Percentiles rank a stretch among this genome's conserved stretches.
These are phyloP conservation scores for Hortaea sp. DNA, from an alignment of 2,329 filamentous ascomycete genomes.

Conservation along the genomic window DNA sequence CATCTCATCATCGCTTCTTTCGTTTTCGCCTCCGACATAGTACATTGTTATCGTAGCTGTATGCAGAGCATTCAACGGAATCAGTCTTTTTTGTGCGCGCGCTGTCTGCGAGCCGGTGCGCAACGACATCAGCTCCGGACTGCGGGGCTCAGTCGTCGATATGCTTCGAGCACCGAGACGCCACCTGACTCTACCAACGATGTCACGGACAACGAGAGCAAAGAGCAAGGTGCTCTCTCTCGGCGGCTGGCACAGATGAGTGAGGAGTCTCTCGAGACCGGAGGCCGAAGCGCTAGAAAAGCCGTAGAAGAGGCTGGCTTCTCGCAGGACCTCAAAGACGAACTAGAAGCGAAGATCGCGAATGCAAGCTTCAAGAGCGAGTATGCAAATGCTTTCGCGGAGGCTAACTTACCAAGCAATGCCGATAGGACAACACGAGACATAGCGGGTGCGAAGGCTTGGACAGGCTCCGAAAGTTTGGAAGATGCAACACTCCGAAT, in stretches of 20 bases:
- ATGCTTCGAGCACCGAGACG: conserved; percentile 10
- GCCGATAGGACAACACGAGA: conserved; percentile 59
- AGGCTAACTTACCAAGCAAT: conserved; percentile 45
- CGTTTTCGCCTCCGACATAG: too few species aligned
- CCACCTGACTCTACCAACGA: conserved; percentile 8
- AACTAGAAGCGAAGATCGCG: conserved; percentile 50
- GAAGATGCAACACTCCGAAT: conserved; percentile 75
- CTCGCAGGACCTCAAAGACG: conserved; percentile 48
- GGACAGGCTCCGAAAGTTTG: conserved; percentile 66
- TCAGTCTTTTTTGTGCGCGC: conserved; percentile 25
- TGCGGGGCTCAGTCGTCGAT: conserved; percentile 5
- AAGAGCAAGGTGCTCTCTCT: conserved; percentile 47
- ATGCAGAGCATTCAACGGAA: conserved; percentile 8
- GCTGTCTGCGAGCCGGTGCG: conserved; percentile 29
- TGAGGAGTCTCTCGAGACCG: conserved; percentile 47
- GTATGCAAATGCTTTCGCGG: conserved; percentile 43
- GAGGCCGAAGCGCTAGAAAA: conserved; percentile 44
- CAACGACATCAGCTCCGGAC: conserved; percentile 1
- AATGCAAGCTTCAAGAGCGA: conserved; percentile 45
- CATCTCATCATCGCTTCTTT: too few species aligned
- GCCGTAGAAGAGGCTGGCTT: conserved; percentile 53
- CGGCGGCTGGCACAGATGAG: conserved; percentile 50
- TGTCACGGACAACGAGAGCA: conserved; percentile 11
- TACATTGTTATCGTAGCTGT: conserved; percentile 1
- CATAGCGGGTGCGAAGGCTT: conserved; percentile 57